Percentiles rank a stretch among this genome's conserved stretches.
phyloP scores from a whole-genome alignment of 208 protist species.

The Acanthamoeba castellanii region DNA sequence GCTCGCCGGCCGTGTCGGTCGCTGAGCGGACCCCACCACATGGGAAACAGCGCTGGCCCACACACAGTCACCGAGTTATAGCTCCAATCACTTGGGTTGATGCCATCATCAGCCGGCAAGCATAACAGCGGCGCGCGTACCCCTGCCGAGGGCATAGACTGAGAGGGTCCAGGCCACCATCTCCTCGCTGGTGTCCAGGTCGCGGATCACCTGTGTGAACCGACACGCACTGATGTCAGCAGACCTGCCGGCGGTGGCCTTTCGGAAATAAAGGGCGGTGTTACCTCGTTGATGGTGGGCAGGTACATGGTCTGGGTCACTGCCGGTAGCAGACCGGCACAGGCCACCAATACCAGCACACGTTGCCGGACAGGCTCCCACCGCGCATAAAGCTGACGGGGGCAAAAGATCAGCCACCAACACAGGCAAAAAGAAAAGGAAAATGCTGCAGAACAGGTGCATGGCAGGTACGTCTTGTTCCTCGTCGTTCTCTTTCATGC shows the following conservation, averaged over 20 bases:
- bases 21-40: conserved; percentile 2
- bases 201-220: not conserved
- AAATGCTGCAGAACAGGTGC: too few species aligned
- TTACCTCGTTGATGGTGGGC: conserved; percentile 28
- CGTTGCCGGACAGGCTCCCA: not conserved
- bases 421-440: too few species aligned
- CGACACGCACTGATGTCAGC: too few species aligned
- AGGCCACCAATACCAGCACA: not conserved
- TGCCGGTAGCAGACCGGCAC: not conserved
- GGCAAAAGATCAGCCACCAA: too few species aligned
- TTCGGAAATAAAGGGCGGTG: too few species aligned
- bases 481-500: too few species aligned
- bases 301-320: conserved; percentile 10
- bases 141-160: not conserved
- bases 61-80: too few species aligned
- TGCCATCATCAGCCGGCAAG: too few species aligned
- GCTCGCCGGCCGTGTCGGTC: conserved; percentile 9
- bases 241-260: too few species aligned
- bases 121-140: not conserved
- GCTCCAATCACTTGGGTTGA: too few species aligned
- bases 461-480: too few species aligned
- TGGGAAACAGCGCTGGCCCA: too few species aligned
- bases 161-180: conserved; percentile 39
- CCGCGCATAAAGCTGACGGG: not conserved
- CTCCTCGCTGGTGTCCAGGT: conserved; percentile 1